phyloP scores from a whole-genome alignment of 441 rosid genomes.

The Euphorbia schlechtendalii region DNA sequence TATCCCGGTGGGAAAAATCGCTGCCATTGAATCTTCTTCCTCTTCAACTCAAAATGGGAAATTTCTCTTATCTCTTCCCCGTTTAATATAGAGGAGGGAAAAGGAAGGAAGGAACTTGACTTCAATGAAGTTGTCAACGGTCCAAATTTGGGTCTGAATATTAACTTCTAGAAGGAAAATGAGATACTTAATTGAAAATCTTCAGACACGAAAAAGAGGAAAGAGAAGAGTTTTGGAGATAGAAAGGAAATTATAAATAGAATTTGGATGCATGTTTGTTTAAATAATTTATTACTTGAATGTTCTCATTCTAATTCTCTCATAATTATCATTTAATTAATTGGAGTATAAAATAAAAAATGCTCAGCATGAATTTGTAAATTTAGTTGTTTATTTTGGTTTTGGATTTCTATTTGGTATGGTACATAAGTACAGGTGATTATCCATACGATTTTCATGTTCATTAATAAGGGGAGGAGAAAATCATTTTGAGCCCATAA shows the following conservation, averaged over 20 bases:
- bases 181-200: constrained; percentile 3
- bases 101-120: not conserved
- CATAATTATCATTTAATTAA: not conserved
- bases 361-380: no score
- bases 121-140: not conserved
- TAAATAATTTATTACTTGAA: not conserved
- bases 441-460: no score
- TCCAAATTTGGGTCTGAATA: not conserved
- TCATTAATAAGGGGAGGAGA: no score
- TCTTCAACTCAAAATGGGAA: not conserved
- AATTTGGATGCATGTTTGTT: not conserved
- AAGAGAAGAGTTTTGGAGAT: not conserved
- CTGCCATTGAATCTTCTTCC: constrained; percentile 29
- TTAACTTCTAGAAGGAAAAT: constrained; percentile 7
- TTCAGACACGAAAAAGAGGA: not conserved
- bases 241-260: not conserved
- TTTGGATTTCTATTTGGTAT: no score
- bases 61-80: not conserved
- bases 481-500: no score
- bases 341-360: no score
- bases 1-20: constrained; percentile 22
- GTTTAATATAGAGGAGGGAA: not conserved
- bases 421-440: no score
- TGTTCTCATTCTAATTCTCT: not conserved
- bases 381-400: no score